phyloP scores from a whole-genome alignment of 2,329 filamentous ascomycete species.

The Monosporascus sp. region DNA sequence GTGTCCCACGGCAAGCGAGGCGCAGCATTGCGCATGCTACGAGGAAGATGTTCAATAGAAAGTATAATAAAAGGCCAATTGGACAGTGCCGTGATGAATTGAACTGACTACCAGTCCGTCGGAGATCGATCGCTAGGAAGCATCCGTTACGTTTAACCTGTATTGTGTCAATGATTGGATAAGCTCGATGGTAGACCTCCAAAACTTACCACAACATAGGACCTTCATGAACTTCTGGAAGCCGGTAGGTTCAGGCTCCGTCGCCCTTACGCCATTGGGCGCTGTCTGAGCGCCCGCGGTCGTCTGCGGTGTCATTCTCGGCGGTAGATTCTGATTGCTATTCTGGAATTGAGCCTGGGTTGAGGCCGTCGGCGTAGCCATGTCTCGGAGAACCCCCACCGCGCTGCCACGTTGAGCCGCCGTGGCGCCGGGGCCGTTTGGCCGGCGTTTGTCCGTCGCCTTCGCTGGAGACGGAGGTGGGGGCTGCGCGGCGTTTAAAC shows the following conservation, averaged over 20 bases:
- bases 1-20: too few relatives aligned
- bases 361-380: slow-evolving; percentile 79
- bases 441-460: slow-evolving; percentile 73
- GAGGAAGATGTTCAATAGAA: slow-evolving; percentile 10
- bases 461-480: slow-evolving; percentile 81
- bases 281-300: slow-evolving; percentile 53
- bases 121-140: slow-evolving; percentile 22
- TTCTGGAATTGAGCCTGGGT: slow-evolving; percentile 96
- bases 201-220: slow-evolving; percentile 74
- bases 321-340: slow-evolving; percentile 80
- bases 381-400: slow-evolving; percentile 67
- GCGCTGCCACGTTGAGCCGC: slow-evolving; percentile 72
- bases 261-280: slow-evolving; percentile 48
- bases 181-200: too few relatives aligned
- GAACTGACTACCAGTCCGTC: slow-evolving; percentile 25
- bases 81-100: slow-evolving; percentile 18
- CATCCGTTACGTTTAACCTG: slow-evolving; percentile 20
- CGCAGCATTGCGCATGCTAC: slow-evolving; percentile 11
- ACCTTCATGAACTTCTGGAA: slow-evolving; percentile 91
- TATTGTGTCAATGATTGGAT: background rate
- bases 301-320: slow-evolving; percentile 55
- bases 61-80: slow-evolving; percentile 24
- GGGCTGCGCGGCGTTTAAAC: slow-evolving; percentile 93
- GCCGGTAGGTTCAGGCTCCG: slow-evolving; percentile 71
- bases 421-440: slow-evolving; percentile 70